Conservation (phyloP, 306 rosid species). For the Cyclanthera cordifolia region DNA sequence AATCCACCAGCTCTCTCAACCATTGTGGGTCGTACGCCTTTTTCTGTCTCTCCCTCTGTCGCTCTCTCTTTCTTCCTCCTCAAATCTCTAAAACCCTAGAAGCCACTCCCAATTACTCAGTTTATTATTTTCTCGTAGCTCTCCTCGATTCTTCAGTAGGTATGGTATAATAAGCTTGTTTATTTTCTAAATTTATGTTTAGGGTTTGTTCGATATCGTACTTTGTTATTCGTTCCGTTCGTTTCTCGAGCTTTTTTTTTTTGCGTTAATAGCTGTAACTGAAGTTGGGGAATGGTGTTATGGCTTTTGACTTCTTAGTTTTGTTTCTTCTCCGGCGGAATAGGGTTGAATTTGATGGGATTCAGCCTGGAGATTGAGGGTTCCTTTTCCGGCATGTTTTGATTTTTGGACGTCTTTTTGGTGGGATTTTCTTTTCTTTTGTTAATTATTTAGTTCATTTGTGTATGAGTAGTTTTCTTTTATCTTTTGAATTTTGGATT, state of each 20-base stretch:
- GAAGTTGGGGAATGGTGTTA: not conserved
- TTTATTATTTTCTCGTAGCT: not conserved
- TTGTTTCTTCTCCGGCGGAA: not conserved
- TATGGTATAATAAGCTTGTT: not conserved
- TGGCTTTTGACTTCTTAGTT: not conserved
- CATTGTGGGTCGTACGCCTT: not conserved
- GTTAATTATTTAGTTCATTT: not conserved
- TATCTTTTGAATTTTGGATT: not conserved
- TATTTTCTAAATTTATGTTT: not conserved
- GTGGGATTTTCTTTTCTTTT: not conserved
- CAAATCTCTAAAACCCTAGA: constrained; percentile 39
- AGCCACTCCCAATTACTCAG: not conserved
- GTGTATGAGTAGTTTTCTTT: not conserved
- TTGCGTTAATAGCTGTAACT: not conserved
- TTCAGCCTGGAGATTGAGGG: not conserved
- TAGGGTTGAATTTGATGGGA: constrained; percentile 1
- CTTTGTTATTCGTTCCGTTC: not conserved
- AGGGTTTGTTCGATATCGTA: not conserved
- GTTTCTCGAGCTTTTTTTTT: not conserved
- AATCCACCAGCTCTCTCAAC: too few relatives aligned
- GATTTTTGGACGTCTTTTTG: not conserved
- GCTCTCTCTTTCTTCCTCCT: not conserved
- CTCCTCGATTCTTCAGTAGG: constrained; percentile 25
- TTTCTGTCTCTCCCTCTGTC: not conserved
- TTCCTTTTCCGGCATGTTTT: not conserved